A percentile compares a stretch with the other conserved stretches of the same genome.
phyloP scores from a whole-genome alignment of 2,329 filamentous ascomycete genomes.

The Monilinia aucupariae region DNA sequence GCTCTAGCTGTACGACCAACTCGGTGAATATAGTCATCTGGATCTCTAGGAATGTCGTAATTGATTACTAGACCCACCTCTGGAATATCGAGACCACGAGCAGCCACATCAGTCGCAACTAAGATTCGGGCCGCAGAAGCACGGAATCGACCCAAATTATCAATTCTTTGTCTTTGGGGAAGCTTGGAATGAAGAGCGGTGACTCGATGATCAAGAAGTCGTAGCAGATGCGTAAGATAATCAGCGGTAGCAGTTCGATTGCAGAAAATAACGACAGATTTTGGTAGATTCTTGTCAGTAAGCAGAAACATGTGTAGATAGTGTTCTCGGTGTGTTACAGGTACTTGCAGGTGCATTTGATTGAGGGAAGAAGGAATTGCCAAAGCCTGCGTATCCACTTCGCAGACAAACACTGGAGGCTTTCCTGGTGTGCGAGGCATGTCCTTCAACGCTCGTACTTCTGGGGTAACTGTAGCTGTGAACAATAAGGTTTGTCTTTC shows the following conservation, averaged over 20 bases:
- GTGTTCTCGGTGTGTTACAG: constrained; percentile 88
- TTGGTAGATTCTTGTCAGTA: constrained; percentile 68
- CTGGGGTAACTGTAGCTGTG: constrained; percentile 89
- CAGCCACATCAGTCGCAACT: constrained; percentile 91
- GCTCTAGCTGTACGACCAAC: constrained; percentile 94
- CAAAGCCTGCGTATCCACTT: constrained; percentile 70
- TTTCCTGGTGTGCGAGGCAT: constrained; percentile 64
- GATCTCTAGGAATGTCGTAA: constrained; percentile 92
- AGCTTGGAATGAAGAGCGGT: constrained; percentile 87
- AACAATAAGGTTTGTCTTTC: constrained; percentile 92
- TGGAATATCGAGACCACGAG: constrained; percentile 90
- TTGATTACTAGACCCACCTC: constrained; percentile 88
- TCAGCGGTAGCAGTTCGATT: constrained; percentile 88
- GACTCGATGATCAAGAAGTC: constrained; percentile 80
- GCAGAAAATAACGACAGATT: constrained; percentile 86
- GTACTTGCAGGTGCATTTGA: constrained; percentile 82
- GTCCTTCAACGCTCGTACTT: constrained; percentile 81
- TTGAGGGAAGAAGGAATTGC: constrained; percentile 75
- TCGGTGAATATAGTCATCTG: constrained; percentile 95
- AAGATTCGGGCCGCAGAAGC: constrained; percentile 83
- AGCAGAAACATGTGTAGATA: constrained; percentile 86
- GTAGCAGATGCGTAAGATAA: constrained; percentile 80
- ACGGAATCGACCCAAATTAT: constrained; percentile 87
- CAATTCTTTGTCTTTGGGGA: constrained; percentile 74
- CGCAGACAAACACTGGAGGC: constrained; percentile 79